Base-by-base conservation (phyloP, 2,329 filamentous ascomycete species). In the Cytospora paraplurivora region DNA sequence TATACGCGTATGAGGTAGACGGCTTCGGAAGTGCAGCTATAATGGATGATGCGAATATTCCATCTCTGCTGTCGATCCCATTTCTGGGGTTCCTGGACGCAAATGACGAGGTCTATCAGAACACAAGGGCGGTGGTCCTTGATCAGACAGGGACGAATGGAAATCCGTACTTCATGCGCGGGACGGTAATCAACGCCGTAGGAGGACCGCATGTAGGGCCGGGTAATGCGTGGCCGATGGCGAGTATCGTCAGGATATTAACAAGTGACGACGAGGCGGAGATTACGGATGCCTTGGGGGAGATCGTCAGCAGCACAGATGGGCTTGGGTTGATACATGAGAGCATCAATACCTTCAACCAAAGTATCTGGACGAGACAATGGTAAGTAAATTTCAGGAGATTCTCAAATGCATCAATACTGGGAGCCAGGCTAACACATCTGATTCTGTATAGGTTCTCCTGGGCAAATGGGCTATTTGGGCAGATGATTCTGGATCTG, bases 401-500 rank as follows among this genome's bases (percentile, higher is more conserved):
- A 51, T 49, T 44, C 38, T 27, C 27, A 47, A 2, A 1, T 12
- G 35, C 11, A 4, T 2, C 7, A n/a, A 15, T 15, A 32, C 35
- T 19, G 17, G 6, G 52, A 50, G 50, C 2, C 5, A 27, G 50
- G 44, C 35, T 62, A 19, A 59, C 67, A 66, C 37, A 63, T 60
- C n/a, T 41, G n/a, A 3, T 1, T 3, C 8, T 47, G 19, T 81
- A 79, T 65, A 92, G 90, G 90, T 95, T 96, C 72, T 89, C 91
- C 1, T 95, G 92, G 92, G 91, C 91, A n/a, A 95, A 95, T 72
- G 91, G 89, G 0, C 85, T 96, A 21, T 94, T 93, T 73, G 90
- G 91, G n/a, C 88, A 94, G 77, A 90, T 91, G 65, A 85, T 96
- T 34, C 76, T 95, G 61, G 89, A 93, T 76, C 72, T 95, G 62